Evolutionary conservation across 257 asterid genomes (phyloP), one percentile per base, ranked within the genome.

Genomic region (Lavandula angustifolia): DNA sequence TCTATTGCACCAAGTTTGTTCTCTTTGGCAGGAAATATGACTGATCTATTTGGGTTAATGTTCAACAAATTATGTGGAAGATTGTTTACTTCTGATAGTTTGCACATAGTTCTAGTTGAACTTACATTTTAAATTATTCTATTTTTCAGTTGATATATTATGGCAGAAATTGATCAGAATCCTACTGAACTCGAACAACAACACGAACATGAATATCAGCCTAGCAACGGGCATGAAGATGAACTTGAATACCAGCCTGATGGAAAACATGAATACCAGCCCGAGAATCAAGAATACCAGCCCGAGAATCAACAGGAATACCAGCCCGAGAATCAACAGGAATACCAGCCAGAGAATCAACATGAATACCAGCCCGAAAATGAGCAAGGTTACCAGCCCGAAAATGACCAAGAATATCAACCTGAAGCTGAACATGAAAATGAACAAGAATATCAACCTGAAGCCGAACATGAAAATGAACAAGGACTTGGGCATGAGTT

Each of bases 91-190:
- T 34, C 7, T 55, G 40, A 33, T n/a, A 16, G 3, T 43, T 11
- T 18, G 60, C 13, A 64, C 17, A 1, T 57, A 27, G 5, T 66
- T 53, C 3, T 27, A 35, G 53, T n/a, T 22, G 46, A 38, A 5
- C 68, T 14, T 37, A 68, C 42, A 38, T 29, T 59, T 50, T 49
- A 35, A 38, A 13, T 27, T 62, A 40, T n/a, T n/a, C n/a, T 33
- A 57, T 50, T 56, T 57, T 14, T 32, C 71, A 54, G 70, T 58
- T 52, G 27, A 54, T 51, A 64, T 54, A 16, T 35, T 22, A 71
- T 71, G 76, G 76, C 70, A 34, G 76, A 64, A 55, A 37, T 64
- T 29, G 61, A 71, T 71, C 71, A 71, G 70, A 71, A 37, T 64
- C 32, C 54, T 61, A 61, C 54, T 3, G 71, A 54, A 63, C 60